Base-by-base conservation (phyloP, 2,329 filamentous ascomycete species). In the Phialocephala subalpina region DNA sequence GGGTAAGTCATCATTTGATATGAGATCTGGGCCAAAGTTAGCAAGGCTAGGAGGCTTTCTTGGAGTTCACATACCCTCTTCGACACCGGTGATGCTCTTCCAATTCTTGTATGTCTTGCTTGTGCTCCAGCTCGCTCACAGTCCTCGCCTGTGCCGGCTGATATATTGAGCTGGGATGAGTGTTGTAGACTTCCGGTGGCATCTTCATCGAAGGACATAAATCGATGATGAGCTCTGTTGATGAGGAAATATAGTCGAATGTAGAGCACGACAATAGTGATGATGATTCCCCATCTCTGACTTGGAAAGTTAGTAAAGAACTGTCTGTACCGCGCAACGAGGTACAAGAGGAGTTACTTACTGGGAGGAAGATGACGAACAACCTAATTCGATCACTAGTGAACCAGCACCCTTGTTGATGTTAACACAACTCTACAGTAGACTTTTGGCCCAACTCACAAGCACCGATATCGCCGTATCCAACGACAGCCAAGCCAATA, bases 1-100 rank as follows among this genome's bases (percentile, higher is more conserved):
- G 80, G 80, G 64, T 82, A 82, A 20, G 76, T 69, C 71, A 81
- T 77, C 79, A 82, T 81, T 49, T 79, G 76, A 35, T 78, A 77
- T 0, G 80, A 79, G 47, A 80, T 75, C 77, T 80, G 65, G 22
- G 69, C 59, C 59, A 12, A 67, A 61, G 35, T 67, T 25, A 53
- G 55, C 14, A 36, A 16, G 16, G 14, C 16, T 27, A 38, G 36
- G 38, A 38, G n/a, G 18, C 6, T 38, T 20, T 20, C 4, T 22
- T 36, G 27, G 22, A 25, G 2, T 27, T 66, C 70, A 56, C 71
- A 68, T 33, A 74, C 68, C 49, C 64, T 73, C 68, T 68, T 74
- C 60, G 67, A 70, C 38, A 61, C 72, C 56, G 63, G 72, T 42
- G 66, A 58, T 62, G 69, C 60, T 45, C 65, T 49, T 64, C 68